Percentiles rank a stretch among this genome's conserved stretches.
Conservation (phyloP, 768 basidiomycete genomes). For the Psilocybe cubensis region DNA sequence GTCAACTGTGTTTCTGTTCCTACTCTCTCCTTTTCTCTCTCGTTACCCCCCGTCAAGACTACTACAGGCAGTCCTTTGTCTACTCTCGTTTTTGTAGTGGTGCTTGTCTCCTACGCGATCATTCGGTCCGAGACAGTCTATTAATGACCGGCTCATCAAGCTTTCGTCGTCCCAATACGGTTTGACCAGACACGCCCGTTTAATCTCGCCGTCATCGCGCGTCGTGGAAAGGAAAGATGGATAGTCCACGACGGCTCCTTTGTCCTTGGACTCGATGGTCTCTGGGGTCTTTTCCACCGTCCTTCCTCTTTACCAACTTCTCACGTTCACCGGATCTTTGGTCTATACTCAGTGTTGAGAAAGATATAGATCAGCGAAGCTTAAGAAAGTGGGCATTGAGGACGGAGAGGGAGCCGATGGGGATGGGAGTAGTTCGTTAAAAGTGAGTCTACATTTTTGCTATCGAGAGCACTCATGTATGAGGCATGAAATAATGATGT, state of each 20-base stretch:
- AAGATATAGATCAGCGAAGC: background rate
- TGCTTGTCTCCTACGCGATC: background rate
- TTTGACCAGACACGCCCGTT: constrained; percentile 5
- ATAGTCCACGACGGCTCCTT: background rate
- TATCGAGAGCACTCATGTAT: constrained; percentile 1
- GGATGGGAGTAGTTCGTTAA: background rate
- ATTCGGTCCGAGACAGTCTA: constrained; percentile 12
- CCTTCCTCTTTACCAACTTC: background rate
- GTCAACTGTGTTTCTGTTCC: constrained; percentile 8
- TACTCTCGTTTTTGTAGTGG: background rate
- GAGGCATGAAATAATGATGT: constrained; percentile 10
- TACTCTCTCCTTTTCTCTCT: constrained; percentile 12
- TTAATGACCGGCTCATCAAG: constrained; percentile 7
- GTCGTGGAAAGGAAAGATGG: constrained; percentile 1
- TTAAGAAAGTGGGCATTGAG: background rate
- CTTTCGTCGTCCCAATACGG: background rate
- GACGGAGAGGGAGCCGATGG: background rate
- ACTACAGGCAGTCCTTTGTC: constrained; percentile 3
- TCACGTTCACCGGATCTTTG: constrained; percentile 9
- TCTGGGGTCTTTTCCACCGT: constrained; percentile 10
- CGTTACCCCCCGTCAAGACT: background rate
- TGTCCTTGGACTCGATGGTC: constrained; percentile 1
- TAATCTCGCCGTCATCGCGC: constrained; percentile 2
- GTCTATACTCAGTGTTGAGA: background rate
- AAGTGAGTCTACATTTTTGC: constrained; percentile 6